phyloP scores from a whole-genome alignment of 148 eudicot genomes.

The Arctostaphylos glauca region DNA sequence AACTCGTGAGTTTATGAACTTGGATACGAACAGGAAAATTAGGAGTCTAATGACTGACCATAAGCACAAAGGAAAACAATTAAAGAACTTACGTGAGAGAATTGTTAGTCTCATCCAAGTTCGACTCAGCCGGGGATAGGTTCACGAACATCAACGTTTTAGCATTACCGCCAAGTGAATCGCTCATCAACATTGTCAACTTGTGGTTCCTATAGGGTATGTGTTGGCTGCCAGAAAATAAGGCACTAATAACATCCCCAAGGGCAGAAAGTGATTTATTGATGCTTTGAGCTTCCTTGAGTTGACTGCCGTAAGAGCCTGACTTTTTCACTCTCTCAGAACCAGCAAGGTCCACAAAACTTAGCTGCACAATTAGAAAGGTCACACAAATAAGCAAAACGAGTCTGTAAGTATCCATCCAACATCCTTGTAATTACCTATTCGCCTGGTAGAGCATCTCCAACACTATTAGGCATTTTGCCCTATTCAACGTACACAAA shows the following conservation, averaged over 20 bases:
- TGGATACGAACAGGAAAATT: not conserved
- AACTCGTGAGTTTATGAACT: not conserved
- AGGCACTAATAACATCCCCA: conserved; percentile 95
- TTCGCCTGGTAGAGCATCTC: no score
- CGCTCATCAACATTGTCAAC: conserved; percentile 96
- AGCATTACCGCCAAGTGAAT: conserved; percentile 96
- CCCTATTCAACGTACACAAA: no score
- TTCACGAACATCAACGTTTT: conserved; percentile 98
- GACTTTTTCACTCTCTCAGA: conserved; percentile 96
- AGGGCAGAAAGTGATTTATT: conserved; percentile 96
- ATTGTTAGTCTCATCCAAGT: conserved; percentile 90
- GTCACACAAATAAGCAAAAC: not conserved
- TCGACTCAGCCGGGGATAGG: conserved; percentile 87
- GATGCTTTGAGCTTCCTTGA: conserved; percentile 96
- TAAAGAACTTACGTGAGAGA: conserved; percentile 66
- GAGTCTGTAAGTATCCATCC: not conserved
- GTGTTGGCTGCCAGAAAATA: conserved; percentile 80
- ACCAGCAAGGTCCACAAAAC: conserved; percentile 99
- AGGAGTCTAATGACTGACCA: not conserved
- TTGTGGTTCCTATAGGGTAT: conserved; percentile 96
- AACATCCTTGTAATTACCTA: no score
- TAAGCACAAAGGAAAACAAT: not conserved
- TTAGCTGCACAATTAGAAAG: conserved; percentile 59
- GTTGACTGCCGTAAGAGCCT: conserved; percentile 79
- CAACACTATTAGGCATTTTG: not conserved